Evolutionary conservation across 306 rosid genomes (phyloP), one percentile per base, ranked within the genome.

Genomic region (Quercus gilva): DNA sequence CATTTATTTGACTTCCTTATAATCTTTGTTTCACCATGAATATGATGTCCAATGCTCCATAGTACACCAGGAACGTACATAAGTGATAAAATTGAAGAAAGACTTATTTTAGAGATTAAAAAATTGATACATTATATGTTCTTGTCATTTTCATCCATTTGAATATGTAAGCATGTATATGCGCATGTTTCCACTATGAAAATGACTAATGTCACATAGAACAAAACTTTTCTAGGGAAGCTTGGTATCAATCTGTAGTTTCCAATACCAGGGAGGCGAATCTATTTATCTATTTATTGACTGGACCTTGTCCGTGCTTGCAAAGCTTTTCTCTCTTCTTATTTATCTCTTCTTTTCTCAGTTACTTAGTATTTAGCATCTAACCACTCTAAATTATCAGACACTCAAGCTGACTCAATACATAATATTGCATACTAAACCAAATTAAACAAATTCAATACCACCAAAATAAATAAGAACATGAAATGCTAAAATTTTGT

Each of bases 191-290:
- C 69, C 63, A 18, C 60, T n/a, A 59, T 35, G 71, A 73, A 53
- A 43, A 76, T 70, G 72, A 56, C 51, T 58, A 13, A 6, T 69
- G 63, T 82, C 60, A 85, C 28, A 61, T 43, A 61, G 84, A 68
- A 73, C 85, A 37, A 94, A 6, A 85, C 86, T 81, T 65, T 89
- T 80, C 80, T 91, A n/a, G 97, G 97, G 60, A 94, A 94, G 88
- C 86, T 90, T 84, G 94, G 87, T 68, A 89, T 79, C 81, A 94
- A 49, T 74, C 92, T 89, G 45, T 91, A 94, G 84, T 85, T 90
- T 37, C 74, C 87, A 78, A 90, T 67, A 4, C 82, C 86, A 17
- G 84, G 80, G 65, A 94, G 17, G 2, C 85, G 97, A 91, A 78
- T 91, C 86, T 0, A 92, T 84, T 83, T 82, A 89, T 65, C 91